Conservation (phyloP, 768 basidiomycete genomes). For the Pulveroboletus sp. region DNA sequence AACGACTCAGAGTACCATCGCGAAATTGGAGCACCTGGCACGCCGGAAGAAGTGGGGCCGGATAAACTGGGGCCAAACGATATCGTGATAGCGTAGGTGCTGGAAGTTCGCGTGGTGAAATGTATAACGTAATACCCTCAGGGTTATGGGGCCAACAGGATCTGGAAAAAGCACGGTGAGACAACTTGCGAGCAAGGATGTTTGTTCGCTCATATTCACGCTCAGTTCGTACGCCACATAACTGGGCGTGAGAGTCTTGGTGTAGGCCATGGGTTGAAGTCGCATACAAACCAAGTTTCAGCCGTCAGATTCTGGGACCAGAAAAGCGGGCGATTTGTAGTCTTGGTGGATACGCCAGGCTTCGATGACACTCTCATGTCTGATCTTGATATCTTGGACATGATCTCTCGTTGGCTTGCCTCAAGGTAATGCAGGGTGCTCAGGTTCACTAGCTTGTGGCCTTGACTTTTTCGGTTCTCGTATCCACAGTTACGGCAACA, state of each 20-base stretch:
- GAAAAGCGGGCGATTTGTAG: not conserved
- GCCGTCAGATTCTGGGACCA: slow-evolving; percentile 5
- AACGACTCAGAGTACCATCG: too few species aligned
- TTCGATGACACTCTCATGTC: slow-evolving; percentile 19
- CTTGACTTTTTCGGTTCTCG: not conserved
- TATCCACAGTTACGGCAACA: slow-evolving; percentile 6
- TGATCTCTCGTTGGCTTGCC: not conserved
- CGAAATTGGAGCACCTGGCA: too few species aligned
- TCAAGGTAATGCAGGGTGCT: not conserved
- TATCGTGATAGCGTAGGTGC: not conserved
- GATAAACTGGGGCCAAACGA: not conserved
- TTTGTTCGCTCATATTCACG: not conserved
- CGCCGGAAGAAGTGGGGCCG: too few species aligned
- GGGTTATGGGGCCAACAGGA: slow-evolving; percentile 20
- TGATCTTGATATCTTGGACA: slow-evolving; percentile 9
- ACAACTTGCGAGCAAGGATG: not conserved
- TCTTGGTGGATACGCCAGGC: slow-evolving; percentile 23
- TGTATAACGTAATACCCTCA: not conserved
- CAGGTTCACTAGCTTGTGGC: too few species aligned
- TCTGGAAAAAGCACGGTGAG: slow-evolving; percentile 15
- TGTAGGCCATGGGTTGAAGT: slow-evolving; percentile 7
- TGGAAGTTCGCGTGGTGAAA: not conserved
- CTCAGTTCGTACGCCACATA: slow-evolving; percentile 8
- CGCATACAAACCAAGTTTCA: slow-evolving; percentile 3
- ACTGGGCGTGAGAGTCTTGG: not conserved